These are phyloP conservation scores for Sarcodon aspratus DNA, from an alignment of 768 basidiomycete genomes.

Conservation along the genomic window DNA sequence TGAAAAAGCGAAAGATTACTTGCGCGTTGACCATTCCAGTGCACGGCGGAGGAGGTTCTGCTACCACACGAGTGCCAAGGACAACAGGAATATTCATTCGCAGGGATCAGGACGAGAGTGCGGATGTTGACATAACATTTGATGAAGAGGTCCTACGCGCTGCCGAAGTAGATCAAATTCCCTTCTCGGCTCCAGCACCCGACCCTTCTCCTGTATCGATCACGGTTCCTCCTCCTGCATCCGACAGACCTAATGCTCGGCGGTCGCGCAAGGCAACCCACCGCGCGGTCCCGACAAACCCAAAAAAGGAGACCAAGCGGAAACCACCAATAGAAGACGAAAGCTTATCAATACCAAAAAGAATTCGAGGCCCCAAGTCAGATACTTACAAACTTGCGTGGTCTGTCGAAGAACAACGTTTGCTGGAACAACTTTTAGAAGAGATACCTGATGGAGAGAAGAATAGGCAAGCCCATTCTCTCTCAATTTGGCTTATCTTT, in stretches of 20 bases:
- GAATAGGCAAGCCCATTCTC: conserved; percentile 39
- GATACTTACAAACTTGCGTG: conserved; percentile 82
- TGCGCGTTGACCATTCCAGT: conserved; percentile 10
- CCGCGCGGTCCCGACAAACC: background rate
- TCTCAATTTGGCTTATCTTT: background rate
- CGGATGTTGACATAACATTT: conserved; percentile 43
- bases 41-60: conserved; percentile 5
- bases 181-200: conserved; percentile 3
- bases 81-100: conserved; percentile 39
- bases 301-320: background rate
- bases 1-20: conserved; percentile 41
- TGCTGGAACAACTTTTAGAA: conserved; percentile 62
- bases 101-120: conserved; percentile 47
- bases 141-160: conserved; percentile 15
- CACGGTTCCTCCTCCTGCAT: background rate
- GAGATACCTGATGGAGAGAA: conserved; percentile 71
- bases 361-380: conserved; percentile 21
- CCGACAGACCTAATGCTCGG: conserved; percentile 4
- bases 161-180: background rate
- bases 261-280: background rate
- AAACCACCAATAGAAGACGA: conserved; percentile 3
- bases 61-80: conserved; percentile 9
- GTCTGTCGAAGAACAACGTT: conserved; percentile 66
- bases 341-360: background rate
- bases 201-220: conserved; percentile 5